phyloP scores from a whole-genome alignment of 208 protist genomes.

The Acanthamoeba castellanii region DNA sequence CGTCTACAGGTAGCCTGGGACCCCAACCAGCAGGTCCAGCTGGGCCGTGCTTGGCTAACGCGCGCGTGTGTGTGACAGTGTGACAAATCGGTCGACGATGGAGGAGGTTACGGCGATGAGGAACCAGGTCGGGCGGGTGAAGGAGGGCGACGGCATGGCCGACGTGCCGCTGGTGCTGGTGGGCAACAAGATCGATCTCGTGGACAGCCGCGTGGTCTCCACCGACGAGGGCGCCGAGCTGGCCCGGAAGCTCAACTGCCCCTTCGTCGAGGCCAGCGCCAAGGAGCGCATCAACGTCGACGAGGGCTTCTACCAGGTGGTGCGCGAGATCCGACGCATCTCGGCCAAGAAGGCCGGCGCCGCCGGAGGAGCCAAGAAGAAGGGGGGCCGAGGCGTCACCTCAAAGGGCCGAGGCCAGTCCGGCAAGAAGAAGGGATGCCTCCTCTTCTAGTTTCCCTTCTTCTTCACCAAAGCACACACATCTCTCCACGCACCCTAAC shows the following conservation, averaged over 20 bases:
- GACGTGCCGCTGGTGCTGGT: constrained; percentile 87
- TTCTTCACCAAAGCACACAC: no score
- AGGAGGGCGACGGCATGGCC: constrained; percentile 53
- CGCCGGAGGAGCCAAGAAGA: not conserved
- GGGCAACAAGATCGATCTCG: constrained; percentile 88
- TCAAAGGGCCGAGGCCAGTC: no score
- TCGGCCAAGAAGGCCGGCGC: not conserved
- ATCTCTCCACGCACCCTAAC: no score
- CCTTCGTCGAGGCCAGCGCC: constrained; percentile 87
- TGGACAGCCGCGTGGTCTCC: constrained; percentile 82
- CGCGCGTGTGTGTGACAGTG: not conserved
- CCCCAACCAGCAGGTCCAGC: no score
- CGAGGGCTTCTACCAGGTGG: constrained; percentile 81
- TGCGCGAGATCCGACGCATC: constrained; percentile 75
- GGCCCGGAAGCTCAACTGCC: constrained; percentile 77
- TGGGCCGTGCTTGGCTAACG: not conserved
- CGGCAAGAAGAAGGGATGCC: no score
- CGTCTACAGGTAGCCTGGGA: constrained; percentile 82
- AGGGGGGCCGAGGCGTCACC: no score
- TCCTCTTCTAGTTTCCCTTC: no score
- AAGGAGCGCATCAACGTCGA: constrained; percentile 87
- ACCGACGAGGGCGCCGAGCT: constrained; percentile 81
- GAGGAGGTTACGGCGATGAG: not conserved
- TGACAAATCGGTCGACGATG: not conserved
- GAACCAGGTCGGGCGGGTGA: constrained; percentile 28